phyloP scores from a whole-genome alignment of 441 rosid genomes.

The Mallotus japonicus region DNA sequence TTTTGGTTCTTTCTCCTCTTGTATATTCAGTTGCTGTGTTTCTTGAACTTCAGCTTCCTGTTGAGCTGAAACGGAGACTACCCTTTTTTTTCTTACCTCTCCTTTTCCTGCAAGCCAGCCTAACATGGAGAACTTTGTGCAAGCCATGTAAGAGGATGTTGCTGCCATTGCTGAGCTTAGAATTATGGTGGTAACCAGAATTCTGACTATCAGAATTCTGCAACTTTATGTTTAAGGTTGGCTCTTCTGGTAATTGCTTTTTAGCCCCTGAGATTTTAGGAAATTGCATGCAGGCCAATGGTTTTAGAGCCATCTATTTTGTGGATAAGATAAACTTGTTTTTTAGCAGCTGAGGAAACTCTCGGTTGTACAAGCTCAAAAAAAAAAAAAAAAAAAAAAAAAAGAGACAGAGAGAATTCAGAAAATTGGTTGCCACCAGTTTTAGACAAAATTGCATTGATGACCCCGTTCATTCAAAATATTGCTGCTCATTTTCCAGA shows the following conservation, averaged over 20 bases:
- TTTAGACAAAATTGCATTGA: not conserved
- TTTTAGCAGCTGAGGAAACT: not conserved
- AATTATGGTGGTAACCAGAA: not conserved
- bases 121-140: slow-evolving; percentile 42
- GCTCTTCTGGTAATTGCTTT: not conserved
- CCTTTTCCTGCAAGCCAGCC: slow-evolving; percentile 33
- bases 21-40: slow-evolving; percentile 25
- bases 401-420: not conserved
- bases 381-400: not conserved
- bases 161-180: slow-evolving; percentile 41
- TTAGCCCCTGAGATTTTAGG: not conserved
- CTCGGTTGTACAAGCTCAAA: slow-evolving; percentile 16
- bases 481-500: not conserved
- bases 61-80: slow-evolving; percentile 39
- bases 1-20: slow-evolving; percentile 23
- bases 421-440: not conserved
- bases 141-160: slow-evolving; percentile 48
- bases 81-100: slow-evolving; percentile 23
- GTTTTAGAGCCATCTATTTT: slow-evolving; percentile 30
- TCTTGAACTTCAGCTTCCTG: slow-evolving; percentile 49
- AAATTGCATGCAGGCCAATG: not conserved
- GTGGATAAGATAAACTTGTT: slow-evolving; percentile 44
- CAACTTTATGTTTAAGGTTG: not conserved
- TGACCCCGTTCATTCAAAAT: too few species aligned
- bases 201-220: not conserved